Evolutionary conservation across 768 basidiomycete species (phyloP).

Genomic region (Kwoniella bestiolae): DNA sequence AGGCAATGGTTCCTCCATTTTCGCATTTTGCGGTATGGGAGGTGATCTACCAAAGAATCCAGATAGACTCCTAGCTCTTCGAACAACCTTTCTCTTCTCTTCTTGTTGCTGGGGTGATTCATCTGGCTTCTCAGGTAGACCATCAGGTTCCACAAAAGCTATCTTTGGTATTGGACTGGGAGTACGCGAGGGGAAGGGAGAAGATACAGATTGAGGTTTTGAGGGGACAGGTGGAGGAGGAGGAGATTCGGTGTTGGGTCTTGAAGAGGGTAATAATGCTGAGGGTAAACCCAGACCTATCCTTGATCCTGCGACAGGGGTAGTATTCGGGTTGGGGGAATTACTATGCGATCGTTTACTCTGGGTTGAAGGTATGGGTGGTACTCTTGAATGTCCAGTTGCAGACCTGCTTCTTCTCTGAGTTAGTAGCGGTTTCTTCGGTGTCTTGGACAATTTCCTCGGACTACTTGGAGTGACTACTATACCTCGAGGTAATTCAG

Average conservation of each 20-base stretch:
- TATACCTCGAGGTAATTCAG: constrained; percentile 33
- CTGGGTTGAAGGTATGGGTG: not conserved
- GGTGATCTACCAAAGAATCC: constrained; percentile 37
- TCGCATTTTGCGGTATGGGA: not conserved
- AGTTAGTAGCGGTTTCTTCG: not conserved
- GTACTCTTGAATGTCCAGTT: not conserved
- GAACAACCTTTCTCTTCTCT: constrained; percentile 29
- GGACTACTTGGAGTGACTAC: constrained; percentile 54
- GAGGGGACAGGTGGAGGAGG: constrained; percentile 33
- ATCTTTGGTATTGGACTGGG: constrained; percentile 42
- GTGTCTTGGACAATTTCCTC: constrained; percentile 26
- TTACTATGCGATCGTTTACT: constrained; percentile 9
- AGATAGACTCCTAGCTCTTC: constrained; percentile 45
- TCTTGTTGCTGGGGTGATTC: not conserved
- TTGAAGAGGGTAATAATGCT: constrained; percentile 12
- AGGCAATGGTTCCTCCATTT: not conserved
- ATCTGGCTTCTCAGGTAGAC: constrained; percentile 2
- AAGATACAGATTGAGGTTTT: constrained; percentile 46
- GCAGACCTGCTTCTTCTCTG: constrained; percentile 26
- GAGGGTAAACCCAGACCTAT: constrained; percentile 48
- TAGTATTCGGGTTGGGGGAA: not conserved
- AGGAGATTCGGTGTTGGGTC: constrained; percentile 7
- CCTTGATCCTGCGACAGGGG: not conserved
- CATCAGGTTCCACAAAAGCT: constrained; percentile 41
- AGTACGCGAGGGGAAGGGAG: constrained; percentile 43